Conservation (phyloP, 495 filamentous ascomycete genomes). For the Glarea lozoyensis region DNA sequence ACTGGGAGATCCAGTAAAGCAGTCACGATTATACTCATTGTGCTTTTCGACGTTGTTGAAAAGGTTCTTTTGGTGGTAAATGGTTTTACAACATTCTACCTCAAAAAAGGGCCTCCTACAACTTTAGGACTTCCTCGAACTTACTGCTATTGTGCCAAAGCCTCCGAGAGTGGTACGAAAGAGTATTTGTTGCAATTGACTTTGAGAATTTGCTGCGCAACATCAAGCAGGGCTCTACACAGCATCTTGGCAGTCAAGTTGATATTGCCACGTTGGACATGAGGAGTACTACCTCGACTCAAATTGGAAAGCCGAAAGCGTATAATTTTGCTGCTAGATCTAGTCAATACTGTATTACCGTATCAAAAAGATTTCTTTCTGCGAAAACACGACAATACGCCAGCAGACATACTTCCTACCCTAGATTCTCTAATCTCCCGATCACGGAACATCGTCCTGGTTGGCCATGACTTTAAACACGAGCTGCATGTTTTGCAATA, state of each 20-base stretch:
- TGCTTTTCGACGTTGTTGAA: too few species aligned
- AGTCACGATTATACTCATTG: too few species aligned
- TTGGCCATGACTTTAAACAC: neutral
- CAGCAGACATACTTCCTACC: neutral
- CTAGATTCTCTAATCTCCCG: neutral
- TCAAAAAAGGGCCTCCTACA: constrained; percentile 7
- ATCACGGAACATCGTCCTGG: neutral
- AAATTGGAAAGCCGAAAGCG: neutral
- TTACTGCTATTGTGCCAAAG: constrained; percentile 2
- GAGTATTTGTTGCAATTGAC: constrained; percentile 6
- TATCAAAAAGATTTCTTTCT: neutral
- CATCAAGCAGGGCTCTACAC: neutral
- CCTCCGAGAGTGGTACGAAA: constrained; percentile 5
- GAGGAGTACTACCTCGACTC: neutral
- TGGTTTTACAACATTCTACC: constrained; percentile 5
- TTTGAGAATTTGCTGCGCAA: constrained; percentile 4
- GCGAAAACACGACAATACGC: neutral
- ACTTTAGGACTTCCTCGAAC: constrained; percentile 7
- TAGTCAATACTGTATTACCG: neutral
- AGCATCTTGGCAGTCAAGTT: neutral
- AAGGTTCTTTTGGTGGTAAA: too few species aligned
- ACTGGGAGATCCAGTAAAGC: too few species aligned
- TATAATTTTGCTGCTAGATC: neutral
- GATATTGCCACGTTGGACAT: neutral
- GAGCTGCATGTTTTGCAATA: neutral